These are phyloP conservation scores for Phellopilus nigrolimitatus DNA, from an alignment of 1,284 basidiomycete genomes.

Conservation along the genomic window DNA sequence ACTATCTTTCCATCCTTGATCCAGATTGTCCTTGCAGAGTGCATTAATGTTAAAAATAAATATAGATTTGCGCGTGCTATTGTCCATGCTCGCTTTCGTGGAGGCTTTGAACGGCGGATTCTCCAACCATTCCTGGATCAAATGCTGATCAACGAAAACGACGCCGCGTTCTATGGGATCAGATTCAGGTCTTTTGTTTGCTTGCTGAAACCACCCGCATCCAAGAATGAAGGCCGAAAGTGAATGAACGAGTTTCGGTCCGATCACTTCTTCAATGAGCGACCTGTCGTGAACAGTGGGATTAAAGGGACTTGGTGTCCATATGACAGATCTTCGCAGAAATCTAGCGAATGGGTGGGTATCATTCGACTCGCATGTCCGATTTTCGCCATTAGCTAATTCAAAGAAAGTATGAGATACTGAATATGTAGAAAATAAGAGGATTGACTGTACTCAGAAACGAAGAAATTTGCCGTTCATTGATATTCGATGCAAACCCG, in stretches of 20 bases:
- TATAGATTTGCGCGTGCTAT: constrained; percentile 5
- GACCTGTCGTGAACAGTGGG: neutral
- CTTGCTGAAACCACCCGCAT: neutral
- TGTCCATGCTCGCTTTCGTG: neutral
- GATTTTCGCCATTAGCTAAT: too few relatives aligned
- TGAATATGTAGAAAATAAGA: too few relatives aligned
- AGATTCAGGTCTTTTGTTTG: neutral
- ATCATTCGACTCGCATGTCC: too few relatives aligned
- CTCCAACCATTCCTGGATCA: neutral
- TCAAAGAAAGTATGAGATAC: too few relatives aligned
- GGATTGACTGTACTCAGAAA: too few relatives aligned
- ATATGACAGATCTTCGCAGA: neutral
- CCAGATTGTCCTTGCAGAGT: neutral
- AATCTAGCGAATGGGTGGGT: neutral
- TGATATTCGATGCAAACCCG: too few relatives aligned
- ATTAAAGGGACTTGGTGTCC: neutral
- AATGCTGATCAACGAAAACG: neutral
- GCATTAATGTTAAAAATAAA: constrained; percentile 5
- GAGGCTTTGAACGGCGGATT: neutral
- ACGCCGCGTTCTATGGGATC: neutral
- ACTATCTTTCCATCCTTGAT: neutral
- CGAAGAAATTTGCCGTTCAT: too few relatives aligned
- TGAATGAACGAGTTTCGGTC: constrained; percentile 5
- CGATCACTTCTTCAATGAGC: neutral
- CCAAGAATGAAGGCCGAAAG: neutral